Base-by-base conservation (phyloP, 768 basidiomycete genomes). In the Calocybe indica region DNA sequence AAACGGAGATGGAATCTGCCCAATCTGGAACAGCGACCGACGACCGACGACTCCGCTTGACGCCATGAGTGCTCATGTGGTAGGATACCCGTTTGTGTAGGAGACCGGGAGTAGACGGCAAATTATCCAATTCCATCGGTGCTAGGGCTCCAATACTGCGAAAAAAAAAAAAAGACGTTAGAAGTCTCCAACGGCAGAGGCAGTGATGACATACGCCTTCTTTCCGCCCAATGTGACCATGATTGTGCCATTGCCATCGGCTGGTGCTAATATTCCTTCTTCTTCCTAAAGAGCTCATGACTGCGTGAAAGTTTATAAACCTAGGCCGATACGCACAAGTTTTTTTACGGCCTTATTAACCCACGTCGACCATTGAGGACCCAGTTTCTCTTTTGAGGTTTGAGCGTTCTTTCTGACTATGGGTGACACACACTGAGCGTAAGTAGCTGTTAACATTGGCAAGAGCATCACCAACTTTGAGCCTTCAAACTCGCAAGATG, bases 281-380 rank as follows among this genome's bases (percentile, higher is more conserved):
- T 65, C 66, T 50, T 71, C 71, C 75, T 76, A 12, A 39, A 9
- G 40, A 40, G 30, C 39, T 50, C 11, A 50, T 38, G 34, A 32
- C 33, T 13, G 28, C 7, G 5, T 14, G 40, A 35, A 11, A n/a
- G 39, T 35, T 44, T 5, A 15, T 13, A 12, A 44, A 15, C 45
- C 3, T 40, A 6, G 31, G 38, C 4, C 22, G 4, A 6, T 5
- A 58, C 72, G 10, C 32, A 75, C 77, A 40, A 78, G 64, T 49
- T 67, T 72, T 33, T 68, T 62, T 1, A 78, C 64, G 6, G 75
- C 68, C 47, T 68, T 71, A 29, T 64, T 58, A 22, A 78, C 72
- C 73, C 74, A 77, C 29, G 58, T 68, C 10, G 67, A 59, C 78
- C 76, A 78, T 33, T 71, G 65, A 5, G 73, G 73, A 3, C 76